phyloP scores from a whole-genome alignment of 495 filamentous ascomycete species.

The Penicillium crystallinum region DNA sequence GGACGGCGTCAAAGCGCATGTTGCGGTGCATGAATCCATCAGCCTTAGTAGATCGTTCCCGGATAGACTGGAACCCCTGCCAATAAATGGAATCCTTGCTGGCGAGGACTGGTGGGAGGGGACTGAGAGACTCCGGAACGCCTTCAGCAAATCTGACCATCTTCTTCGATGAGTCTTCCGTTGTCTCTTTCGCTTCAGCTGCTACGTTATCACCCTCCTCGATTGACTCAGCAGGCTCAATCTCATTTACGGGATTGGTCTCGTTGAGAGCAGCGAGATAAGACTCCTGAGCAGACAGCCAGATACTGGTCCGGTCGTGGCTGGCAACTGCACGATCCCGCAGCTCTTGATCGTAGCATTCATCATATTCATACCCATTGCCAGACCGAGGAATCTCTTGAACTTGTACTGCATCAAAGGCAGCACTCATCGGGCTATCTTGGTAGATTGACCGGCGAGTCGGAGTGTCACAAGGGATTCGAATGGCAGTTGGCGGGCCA shows the following conservation, averaged over 20 bases:
- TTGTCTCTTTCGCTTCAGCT: slow-evolving; percentile 16
- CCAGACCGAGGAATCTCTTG: slow-evolving; percentile 32
- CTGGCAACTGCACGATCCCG: slow-evolving; percentile 58
- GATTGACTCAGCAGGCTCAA: slow-evolving; percentile 32
- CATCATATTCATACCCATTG: slow-evolving; percentile 60
- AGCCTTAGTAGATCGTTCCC: slow-evolving; percentile 49
- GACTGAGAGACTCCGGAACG: slow-evolving; percentile 37
- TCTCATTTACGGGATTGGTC: slow-evolving; percentile 52
- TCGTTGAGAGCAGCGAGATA: slow-evolving; percentile 69
- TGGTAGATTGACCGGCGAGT: slow-evolving; percentile 17
- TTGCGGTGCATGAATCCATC: slow-evolving; percentile 82
- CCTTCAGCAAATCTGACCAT: slow-evolving; percentile 67
- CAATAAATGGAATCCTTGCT: slow-evolving; percentile 81
- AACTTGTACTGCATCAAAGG: slow-evolving; percentile 28
- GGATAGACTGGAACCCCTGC: slow-evolving; percentile 74
- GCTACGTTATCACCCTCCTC: slow-evolving; percentile 10
- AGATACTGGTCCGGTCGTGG: slow-evolving; percentile 73
- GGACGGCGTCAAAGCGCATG: slow-evolving; percentile 82
- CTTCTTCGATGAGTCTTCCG: slow-evolving; percentile 51
- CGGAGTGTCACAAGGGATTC: slow-evolving; percentile 26
- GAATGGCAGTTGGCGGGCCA: slow-evolving; percentile 63
- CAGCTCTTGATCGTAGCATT: slow-evolving; percentile 62
- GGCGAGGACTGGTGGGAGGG: slow-evolving; percentile 27
- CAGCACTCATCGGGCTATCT: slow-evolving; percentile 30
- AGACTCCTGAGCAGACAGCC: slow-evolving; percentile 72